phyloP scores from a whole-genome alignment of 2,329 filamentous ascomycete species.

The Diaporthe capsici region DNA sequence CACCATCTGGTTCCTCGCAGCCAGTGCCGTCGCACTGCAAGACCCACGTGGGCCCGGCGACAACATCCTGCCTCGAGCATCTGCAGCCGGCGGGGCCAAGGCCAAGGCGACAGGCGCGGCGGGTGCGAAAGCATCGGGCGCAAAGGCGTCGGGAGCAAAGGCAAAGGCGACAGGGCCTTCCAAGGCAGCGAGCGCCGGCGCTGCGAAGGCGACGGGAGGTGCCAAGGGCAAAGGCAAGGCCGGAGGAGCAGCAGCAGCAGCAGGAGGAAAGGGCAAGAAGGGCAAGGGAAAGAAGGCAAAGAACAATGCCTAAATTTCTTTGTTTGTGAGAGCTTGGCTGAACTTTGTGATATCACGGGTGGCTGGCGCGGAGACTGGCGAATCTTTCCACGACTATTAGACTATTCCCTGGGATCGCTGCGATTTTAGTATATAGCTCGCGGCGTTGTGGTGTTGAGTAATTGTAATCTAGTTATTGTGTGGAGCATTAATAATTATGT shows the following conservation, averaged over 20 bases:
- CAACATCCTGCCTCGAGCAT: constrained; percentile 2
- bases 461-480: not conserved
- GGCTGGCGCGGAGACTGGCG: not conserved
- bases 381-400: not conserved
- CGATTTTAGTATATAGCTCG: not conserved
- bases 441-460: not conserved
- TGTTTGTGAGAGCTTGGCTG: not conserved
- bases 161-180: not conserved
- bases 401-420: not conserved
- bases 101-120: not conserved
- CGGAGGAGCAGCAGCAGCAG: not conserved
- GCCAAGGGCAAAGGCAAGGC: constrained; percentile 16
- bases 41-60: not conserved
- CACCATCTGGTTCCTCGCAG: constrained; percentile 25
- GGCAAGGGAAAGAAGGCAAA: constrained; percentile 12
- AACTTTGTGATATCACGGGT: not conserved
- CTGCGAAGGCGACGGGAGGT: not conserved
- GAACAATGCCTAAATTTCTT: not conserved
- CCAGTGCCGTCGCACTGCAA: constrained; percentile 26
- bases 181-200: not conserved
- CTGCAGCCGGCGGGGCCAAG: not conserved
- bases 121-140: constrained; percentile 2
- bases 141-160: not conserved
- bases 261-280: not conserved
- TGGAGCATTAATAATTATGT: too few relatives aligned